Evolutionary conservation across 768 basidiomycete genomes (phyloP), one percentile per base, ranked within the genome.

Genomic region (Antrodiella citrinella): DNA sequence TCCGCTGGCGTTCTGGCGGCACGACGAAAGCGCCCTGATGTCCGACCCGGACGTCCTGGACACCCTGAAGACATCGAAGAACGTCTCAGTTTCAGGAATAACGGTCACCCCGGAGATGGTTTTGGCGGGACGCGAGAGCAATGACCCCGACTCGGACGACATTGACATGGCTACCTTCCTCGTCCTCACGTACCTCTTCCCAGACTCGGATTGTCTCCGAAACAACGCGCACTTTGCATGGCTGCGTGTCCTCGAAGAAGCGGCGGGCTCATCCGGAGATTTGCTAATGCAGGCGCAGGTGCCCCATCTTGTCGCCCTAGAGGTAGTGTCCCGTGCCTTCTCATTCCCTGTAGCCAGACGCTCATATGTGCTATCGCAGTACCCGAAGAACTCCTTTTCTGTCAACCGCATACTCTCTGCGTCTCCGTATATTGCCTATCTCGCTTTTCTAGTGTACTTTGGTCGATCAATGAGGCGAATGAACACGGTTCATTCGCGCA

Each of bases 401-500:
- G 67, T 67, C 47, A 67, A 62, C 26, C 69, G 72, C 43, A 78
- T 77, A 48, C 76, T 88, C 48, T 84, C 86, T 26, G 73, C 78
- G 3, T 83, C 86, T 57, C 69, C 91, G 45, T 89, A 84, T 62
- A 58, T 86, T 23, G 83, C 89, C 18, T 95, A 95, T 66, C 67
- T 79, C 20, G 73, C 80, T 26, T 88, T 93, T 62, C 75, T 82
- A 54, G 72, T 75, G 7, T 91, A 90, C 57, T 88, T 91, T 52
- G 78, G 73, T 35, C 81, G 82, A 69, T 83, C 83, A 39, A 77
- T 92, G 67, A 75, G 82, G 50, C 75, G 78, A 41, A 87, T 91
- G 79, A 75, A 82, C 52, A 83, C 83, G 11, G 86, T 96, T 9
- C 95, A 99, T 67, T 93, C 90, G 3, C 81, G 90, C 41, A 74